Conservation (phyloP, 2,329 filamentous ascomycete genomes). For the Penicillium sp. region DNA sequence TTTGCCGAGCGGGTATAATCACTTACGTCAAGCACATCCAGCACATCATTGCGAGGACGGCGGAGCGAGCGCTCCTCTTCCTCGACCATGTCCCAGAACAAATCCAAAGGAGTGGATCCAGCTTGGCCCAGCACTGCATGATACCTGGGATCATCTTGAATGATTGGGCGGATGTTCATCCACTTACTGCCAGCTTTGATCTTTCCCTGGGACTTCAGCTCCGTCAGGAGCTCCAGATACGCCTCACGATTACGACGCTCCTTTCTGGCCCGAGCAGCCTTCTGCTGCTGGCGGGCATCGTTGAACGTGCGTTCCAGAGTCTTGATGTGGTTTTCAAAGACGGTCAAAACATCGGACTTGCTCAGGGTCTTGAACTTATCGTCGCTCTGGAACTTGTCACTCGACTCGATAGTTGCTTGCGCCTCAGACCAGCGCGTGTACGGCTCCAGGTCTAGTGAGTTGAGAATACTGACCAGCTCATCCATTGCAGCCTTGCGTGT, state of each 20-base stretch:
- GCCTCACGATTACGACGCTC: conserved; percentile 83
- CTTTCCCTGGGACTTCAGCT: conserved; percentile 68
- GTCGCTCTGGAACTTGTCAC: conserved; percentile 70
- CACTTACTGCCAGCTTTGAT: conserved; percentile 90
- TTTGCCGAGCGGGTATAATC: too few relatives aligned
- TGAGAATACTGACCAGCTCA: conserved; percentile 71
- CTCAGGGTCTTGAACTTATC: conserved; percentile 79
- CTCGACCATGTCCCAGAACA: conserved; percentile 95
- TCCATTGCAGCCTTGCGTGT: conserved; percentile 77
- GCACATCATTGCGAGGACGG: conserved; percentile 71
- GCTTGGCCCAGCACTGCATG: conserved; percentile 73
- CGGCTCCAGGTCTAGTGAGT: conserved; percentile 76
- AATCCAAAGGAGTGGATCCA: conserved; percentile 79
- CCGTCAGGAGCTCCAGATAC: conserved; percentile 68
- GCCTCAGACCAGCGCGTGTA: conserved; percentile 95
- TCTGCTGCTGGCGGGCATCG: conserved; percentile 81
- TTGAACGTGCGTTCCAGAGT: conserved; percentile 85
- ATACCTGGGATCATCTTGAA: conserved; percentile 79
- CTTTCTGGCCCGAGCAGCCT: conserved; percentile 68
- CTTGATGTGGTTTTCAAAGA: conserved; percentile 94
- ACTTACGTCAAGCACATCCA: conserved; percentile 81
- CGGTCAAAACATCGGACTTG: conserved; percentile 83
- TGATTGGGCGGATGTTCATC: conserved; percentile 68
- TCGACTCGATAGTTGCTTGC: conserved; percentile 71
- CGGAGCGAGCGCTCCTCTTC: conserved; percentile 87